phyloP scores from a whole-genome alignment of 2,329 filamentous ascomycete genomes.

The Alternaria metachromatica region DNA sequence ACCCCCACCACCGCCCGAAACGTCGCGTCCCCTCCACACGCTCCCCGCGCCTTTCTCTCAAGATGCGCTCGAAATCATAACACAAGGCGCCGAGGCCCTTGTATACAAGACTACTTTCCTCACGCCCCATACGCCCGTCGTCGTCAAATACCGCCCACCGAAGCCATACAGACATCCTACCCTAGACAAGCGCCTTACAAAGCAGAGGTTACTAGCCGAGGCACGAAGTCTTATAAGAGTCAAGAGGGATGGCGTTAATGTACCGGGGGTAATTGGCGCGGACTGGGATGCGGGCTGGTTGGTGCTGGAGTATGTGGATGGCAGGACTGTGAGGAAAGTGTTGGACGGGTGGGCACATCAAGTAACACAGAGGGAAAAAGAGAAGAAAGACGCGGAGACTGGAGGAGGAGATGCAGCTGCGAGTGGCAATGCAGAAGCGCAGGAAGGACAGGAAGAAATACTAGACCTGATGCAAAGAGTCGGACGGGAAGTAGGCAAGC shows the following conservation, averaged over 20 bases:
- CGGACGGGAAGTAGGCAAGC: slow-evolving; percentile 71
- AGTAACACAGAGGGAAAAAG: slow-evolving; percentile 20
- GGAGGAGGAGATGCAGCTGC: too few relatives aligned
- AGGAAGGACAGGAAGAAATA: slow-evolving; percentile 38
- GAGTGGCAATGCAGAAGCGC: too few relatives aligned
- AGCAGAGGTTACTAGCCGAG: slow-evolving; percentile 86
- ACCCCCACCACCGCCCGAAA: slow-evolving; percentile 26
- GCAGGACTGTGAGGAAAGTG: slow-evolving; percentile 70
- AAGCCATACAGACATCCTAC: slow-evolving; percentile 92
- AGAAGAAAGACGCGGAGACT: background rate
- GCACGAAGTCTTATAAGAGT: slow-evolving; percentile 84
- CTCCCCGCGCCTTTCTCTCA: slow-evolving; percentile 51
- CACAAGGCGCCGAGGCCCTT: slow-evolving; percentile 94
- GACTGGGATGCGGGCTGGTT: slow-evolving; percentile 70
- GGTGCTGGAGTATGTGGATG: slow-evolving; percentile 57
- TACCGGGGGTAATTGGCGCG: slow-evolving; percentile 79
- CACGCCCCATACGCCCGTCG: slow-evolving; percentile 68
- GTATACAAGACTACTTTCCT: slow-evolving; percentile 89
- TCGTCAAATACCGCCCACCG: slow-evolving; percentile 87
- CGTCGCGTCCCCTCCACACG: slow-evolving; percentile 33
- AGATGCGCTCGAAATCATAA: slow-evolving; percentile 72
- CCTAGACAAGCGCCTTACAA: slow-evolving; percentile 86
- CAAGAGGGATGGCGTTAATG: slow-evolving; percentile 76
- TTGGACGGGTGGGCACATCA: slow-evolving; percentile 71
- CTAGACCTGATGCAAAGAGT: slow-evolving; percentile 70